phyloP scores from a whole-genome alignment of 2,329 filamentous ascomycete genomes.

The Helicocarpus griseus region DNA sequence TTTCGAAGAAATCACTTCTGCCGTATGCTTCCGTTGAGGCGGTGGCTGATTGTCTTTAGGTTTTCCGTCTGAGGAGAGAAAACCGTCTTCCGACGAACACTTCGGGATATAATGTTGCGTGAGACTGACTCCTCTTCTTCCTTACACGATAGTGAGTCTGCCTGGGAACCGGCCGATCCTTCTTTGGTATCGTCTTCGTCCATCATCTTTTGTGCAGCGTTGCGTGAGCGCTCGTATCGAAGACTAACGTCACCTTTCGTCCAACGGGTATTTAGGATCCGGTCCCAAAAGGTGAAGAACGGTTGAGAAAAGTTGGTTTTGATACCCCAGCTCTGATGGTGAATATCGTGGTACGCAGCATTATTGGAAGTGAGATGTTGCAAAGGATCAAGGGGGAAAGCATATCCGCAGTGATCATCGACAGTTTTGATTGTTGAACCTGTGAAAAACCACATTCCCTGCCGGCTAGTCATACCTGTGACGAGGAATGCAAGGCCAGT shows the following conservation, averaged over 20 bases:
- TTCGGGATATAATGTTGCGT: constrained; percentile 11
- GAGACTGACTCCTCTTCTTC: constrained; percentile 9
- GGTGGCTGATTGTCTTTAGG: constrained; percentile 27
- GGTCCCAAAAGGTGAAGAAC: constrained; percentile 91
- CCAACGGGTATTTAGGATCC: constrained; percentile 72
- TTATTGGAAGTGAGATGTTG: constrained; percentile 92
- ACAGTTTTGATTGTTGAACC: constrained; percentile 90
- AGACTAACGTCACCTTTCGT: constrained; percentile 54
- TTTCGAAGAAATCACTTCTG: constrained; percentile 19
- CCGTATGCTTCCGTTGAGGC: constrained; percentile 31
- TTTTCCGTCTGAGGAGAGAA: constrained; percentile 24
- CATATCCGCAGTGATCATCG: constrained; percentile 93
- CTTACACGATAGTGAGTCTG: constrained; percentile 15
- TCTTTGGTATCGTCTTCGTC: constrained; percentile 37
- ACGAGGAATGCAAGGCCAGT: constrained; percentile 75
- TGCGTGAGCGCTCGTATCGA: constrained; percentile 48
- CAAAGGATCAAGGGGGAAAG: constrained; percentile 89
- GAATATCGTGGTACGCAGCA: constrained; percentile 92
- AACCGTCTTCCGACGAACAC: constrained; percentile 27
- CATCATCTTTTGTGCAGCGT: constrained; percentile 47
- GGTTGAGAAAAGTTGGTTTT: constrained; percentile 51
- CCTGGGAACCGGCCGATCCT: constrained; percentile 15
- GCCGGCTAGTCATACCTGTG: constrained; percentile 71
- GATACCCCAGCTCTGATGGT: constrained; percentile 98
- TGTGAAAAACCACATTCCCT: constrained; percentile 83